Evolutionary conservation across 805 yeast genomes (phyloP), one percentile per base, ranked within the genome.

Genomic region (Saccharomyces paradoxus): DNA sequence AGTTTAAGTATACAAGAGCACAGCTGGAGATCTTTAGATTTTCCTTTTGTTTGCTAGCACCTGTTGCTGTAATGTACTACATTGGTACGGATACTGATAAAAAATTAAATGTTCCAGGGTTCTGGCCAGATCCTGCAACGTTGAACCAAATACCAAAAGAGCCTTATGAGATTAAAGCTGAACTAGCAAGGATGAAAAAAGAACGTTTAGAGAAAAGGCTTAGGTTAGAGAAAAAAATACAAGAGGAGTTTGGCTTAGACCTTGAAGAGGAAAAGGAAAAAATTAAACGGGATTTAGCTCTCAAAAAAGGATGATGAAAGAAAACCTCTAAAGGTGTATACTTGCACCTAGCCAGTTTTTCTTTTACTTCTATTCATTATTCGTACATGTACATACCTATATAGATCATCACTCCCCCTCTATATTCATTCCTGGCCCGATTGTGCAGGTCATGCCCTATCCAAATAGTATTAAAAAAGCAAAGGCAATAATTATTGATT

Each of bases 101-200:
- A 63, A 91, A 89, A 74, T 83, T 91, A 69, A 88, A 89, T 66
- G 84, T 90, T 50, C 95, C 96, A 8, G 96, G 96, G 22, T 91
- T 89, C 72, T 90, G 96, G 96, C 98, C 98, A 2, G 97, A 90
- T 69, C 97, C 97, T 46, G 86, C 87, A 46, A 86, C 97, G 2
- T 77, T 89, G 61, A 90, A 91, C 68, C 86, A 88, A 71, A 84
- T 91, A 37, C 98, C 98, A 2, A 91, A 90, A 65, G 97, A 91
- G 65, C 90, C 90, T 2, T 87, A 86, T 63, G 97, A 91, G 67
- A 89, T 91, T 56, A 86, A 88, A 67, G 92, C 94, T 1, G 98
- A 91, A 66, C 74, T 91, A 41, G 96, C 96, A 14, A 81, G 96
- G 68, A 85, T 91, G 78, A 82, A 84, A 68, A 80, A 82, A 60